Evolutionary conservation across 192 early-diverging fungal species (phyloP).

Genomic region (Lobosporangium transversale): DNA sequence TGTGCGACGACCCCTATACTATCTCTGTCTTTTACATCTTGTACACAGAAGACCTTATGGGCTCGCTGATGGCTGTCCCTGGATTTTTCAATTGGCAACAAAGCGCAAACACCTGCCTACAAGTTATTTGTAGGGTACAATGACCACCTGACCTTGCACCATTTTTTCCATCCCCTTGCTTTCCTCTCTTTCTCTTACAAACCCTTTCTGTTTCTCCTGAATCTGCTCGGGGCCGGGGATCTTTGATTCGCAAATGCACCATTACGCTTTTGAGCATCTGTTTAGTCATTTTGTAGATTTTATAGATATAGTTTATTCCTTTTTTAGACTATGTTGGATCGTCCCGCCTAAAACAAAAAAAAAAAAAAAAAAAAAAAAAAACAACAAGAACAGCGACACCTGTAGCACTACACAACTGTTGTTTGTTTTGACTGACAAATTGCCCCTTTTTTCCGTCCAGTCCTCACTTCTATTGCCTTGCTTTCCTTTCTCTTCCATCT

Average conservation of each 20-base stretch:
- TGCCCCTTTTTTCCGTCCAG: conserved; percentile 7
- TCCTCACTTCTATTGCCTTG: background rate
- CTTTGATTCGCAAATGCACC: background rate
- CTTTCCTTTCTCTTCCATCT: background rate
- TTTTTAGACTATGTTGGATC: background rate
- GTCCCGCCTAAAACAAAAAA: background rate
- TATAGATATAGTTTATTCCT: background rate
- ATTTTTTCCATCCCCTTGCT: no score
- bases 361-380: no score
- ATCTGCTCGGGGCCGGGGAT: no score
- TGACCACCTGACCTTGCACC: no score
- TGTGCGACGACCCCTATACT: no score
- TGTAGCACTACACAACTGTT: background rate
- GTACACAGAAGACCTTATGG: no score
- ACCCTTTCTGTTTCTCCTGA: background rate
- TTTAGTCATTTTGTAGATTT: background rate
- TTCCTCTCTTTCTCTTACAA: background rate
- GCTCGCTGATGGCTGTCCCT: no score
- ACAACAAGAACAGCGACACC: no score
- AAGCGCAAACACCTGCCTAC: no score
- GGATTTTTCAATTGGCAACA: no score
- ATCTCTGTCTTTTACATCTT: no score
- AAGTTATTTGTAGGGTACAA: no score
- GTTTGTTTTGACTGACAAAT: background rate
- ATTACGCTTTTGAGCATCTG: background rate